These are phyloP conservation scores for Aspergillus nanangensis DNA, from an alignment of 495 filamentous ascomycete species.

Conservation along the genomic window DNA sequence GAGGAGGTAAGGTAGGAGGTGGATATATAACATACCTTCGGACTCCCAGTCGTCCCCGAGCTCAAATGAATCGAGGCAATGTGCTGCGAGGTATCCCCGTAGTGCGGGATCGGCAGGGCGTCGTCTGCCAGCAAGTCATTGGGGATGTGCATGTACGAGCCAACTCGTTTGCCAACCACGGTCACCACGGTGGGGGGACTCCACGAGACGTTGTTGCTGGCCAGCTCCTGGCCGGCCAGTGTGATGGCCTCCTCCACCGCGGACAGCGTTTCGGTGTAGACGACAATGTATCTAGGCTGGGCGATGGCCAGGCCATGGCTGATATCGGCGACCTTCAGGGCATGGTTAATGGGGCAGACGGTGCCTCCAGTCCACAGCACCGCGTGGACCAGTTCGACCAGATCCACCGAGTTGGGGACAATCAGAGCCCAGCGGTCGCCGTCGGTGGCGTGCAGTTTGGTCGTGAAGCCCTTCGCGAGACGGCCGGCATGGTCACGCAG, in stretches of 20 bases:
- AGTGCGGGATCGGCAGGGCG: not conserved
- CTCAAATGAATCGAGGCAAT: constrained; percentile 1
- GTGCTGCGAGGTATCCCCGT: not conserved
- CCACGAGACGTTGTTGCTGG: not conserved
- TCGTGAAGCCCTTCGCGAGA: not conserved
- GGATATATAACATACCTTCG: not conserved
- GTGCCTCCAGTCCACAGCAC: constrained; percentile 1
- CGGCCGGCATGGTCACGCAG: not conserved
- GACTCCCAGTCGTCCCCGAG: not conserved
- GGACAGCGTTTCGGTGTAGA: not conserved
- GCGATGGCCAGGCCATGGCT: not conserved
- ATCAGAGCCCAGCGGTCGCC: not conserved
- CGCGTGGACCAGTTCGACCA: constrained; percentile 1
- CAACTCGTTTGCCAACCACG: not conserved
- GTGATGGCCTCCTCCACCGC: not conserved
- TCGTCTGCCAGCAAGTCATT: not conserved
- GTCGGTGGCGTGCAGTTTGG: not conserved
- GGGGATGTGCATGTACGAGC: not conserved
- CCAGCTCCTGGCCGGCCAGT: not conserved
- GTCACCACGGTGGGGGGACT: not conserved
- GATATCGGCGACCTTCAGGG: not conserved
- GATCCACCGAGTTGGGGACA: constrained; percentile 1
- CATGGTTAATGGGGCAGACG: not conserved
- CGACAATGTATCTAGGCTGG: not conserved
- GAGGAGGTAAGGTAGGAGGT: not conserved